Evolutionary conservation across 345 rosid genomes (phyloP).

Genomic region (Crucihimalaya himalaica): DNA sequence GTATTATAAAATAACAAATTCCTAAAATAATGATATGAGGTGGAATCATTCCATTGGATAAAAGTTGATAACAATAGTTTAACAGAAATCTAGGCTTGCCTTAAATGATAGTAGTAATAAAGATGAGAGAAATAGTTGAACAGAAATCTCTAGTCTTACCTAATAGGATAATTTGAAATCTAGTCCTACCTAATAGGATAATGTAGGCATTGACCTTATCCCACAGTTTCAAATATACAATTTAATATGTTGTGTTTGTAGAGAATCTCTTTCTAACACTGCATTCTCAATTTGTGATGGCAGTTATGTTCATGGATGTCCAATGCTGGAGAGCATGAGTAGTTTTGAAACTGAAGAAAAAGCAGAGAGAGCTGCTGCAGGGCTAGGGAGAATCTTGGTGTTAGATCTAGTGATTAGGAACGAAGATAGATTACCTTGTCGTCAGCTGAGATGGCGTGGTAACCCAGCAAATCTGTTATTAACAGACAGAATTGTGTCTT

Average conservation of each 20-base stretch:
- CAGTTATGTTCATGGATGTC: constrained; percentile 98
- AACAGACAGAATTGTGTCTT: constrained; percentile 63
- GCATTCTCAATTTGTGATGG: constrained; percentile 28
- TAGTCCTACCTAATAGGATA: constrained; percentile 22
- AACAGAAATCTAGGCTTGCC: constrained; percentile 8
- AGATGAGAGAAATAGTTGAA: neutral
- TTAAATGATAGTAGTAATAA: neutral
- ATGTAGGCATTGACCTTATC: constrained; percentile 8
- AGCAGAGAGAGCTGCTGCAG: constrained; percentile 84
- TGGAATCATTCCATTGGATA: constrained; percentile 16
- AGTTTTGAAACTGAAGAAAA: constrained; percentile 68
- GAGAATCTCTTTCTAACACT: constrained; percentile 2
- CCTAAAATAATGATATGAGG: neutral
- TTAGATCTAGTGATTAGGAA: constrained; percentile 94
- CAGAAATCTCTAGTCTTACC: constrained; percentile 4
- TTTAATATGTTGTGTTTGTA: constrained; percentile 20
- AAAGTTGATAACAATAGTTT: neutral
- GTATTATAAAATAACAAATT: neutral
- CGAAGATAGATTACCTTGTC: constrained; percentile 96
- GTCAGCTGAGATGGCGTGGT: constrained; percentile 95
- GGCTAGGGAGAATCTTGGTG: constrained; percentile 84
- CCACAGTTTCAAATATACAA: neutral
- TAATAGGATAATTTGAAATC: constrained; percentile 18
- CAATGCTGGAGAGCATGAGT: constrained; percentile 76
- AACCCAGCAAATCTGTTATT: constrained; percentile 87